Base-by-base conservation (phyloP, 2,329 filamentous ascomycete genomes). In the Diaporthe citrichinensis region DNA sequence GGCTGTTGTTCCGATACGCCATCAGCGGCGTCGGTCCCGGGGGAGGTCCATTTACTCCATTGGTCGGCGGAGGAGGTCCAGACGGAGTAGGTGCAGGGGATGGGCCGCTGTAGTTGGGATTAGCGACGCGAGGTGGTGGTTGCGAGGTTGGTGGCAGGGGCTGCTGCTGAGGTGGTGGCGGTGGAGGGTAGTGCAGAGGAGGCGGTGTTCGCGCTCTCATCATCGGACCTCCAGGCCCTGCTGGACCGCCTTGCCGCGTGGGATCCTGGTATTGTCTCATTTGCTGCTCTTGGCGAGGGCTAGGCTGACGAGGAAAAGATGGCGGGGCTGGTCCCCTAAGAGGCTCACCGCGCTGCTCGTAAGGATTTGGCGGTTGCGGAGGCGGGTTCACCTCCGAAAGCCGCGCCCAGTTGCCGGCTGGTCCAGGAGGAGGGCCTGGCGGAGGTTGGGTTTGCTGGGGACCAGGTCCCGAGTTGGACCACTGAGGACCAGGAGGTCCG, bases 401-500 rank as follows among this genome's bases (percentile, higher is more conserved):
- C 75, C 94, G 90, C 71, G 88, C 86, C 84, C 90, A 92, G 78
- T 88, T 91, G 36, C 88, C 86, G n/a, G 88, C 88, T 41, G 87
- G 86, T 49, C 87, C 88, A 6, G 92, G 92, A 76, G 90, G 82
- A 65, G 89, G 90, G 53, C 81, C 74, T 62, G 79, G 81, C 74
- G 79, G 78, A 4, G 80, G 84, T 75, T 85, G 86, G 61, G 85
- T 83, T 77, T 85, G 85, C 76, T 89, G 88, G 68, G 92, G 91
- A 58, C 92, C 91, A 71, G 91, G 91, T 55, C 92, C 91, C 67
- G 95, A 94, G 75, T 93, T 94, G 77, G 94, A 94, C 96, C 96
- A 98, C 83, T 97, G 94, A 78, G 95, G 96, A 71, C 93, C 94
- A 71, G 95, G 94, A 75, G 95, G 95, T 15, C 94, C 95, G 78